Conservation (phyloP, 192 early-diverging fungal species). For the Coemansia sp. region DNA sequence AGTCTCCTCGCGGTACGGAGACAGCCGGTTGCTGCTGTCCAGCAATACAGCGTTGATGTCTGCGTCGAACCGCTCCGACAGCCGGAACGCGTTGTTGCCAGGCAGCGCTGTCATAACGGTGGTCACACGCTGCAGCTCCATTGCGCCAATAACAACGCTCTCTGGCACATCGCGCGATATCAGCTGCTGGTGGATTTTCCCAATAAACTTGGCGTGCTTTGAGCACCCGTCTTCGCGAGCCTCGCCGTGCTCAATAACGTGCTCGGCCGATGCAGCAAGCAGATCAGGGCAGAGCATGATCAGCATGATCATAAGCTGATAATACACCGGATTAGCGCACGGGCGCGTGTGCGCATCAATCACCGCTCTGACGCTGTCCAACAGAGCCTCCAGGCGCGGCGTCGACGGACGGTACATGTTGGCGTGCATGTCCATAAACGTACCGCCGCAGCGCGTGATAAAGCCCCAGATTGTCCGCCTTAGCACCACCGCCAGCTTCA, state of each 20-base stretch:
- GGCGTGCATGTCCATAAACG: slow-evolving; percentile 78
- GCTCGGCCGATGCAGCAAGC: slow-evolving; percentile 42
- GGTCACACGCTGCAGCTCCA: slow-evolving; percentile 44
- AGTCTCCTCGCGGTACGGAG: slow-evolving; percentile 56
- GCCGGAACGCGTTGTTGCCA: slow-evolving; percentile 39
- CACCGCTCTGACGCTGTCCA: slow-evolving; percentile 31
- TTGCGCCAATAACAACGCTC: slow-evolving; percentile 33
- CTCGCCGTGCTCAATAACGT: slow-evolving; percentile 60
- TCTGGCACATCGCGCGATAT: slow-evolving; percentile 41
- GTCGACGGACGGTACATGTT: slow-evolving; percentile 37
- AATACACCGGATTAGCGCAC: slow-evolving; percentile 69
- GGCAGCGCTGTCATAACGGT: slow-evolving; percentile 37
- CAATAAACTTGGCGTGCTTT: slow-evolving; percentile 38
- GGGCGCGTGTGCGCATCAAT: slow-evolving; percentile 63
- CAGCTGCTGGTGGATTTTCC: slow-evolving; percentile 44
- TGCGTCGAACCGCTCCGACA: slow-evolving; percentile 40
- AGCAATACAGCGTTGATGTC: slow-evolving; percentile 46
- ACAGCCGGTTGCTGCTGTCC: slow-evolving; percentile 46
- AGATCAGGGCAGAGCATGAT: slow-evolving; percentile 82
- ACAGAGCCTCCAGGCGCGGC: slow-evolving; percentile 33
- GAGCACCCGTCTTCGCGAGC: slow-evolving; percentile 47
- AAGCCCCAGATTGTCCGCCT: slow-evolving; percentile 89
- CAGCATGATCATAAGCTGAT: slow-evolving; percentile 87
- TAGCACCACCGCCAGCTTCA: slow-evolving; percentile 71
- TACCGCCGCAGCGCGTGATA: slow-evolving; percentile 81